Base-by-base conservation (phyloP, 2,329 filamentous ascomycete genomes). In the Endoconidiophora laricicola region DNA sequence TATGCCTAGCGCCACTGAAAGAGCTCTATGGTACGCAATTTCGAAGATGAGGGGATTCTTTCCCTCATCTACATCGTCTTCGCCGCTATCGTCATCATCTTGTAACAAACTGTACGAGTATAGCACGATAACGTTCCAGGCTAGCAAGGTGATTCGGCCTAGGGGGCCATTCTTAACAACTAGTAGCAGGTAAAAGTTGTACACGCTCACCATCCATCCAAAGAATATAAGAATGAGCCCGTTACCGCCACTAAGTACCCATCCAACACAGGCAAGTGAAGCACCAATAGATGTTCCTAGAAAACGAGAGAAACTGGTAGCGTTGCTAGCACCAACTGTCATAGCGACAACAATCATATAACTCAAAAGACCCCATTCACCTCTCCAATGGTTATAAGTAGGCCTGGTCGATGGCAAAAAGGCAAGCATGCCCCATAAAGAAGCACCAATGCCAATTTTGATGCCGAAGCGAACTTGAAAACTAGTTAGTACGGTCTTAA, bases 261-360 rank as follows among this genome's bases (percentile, higher is more conserved):
- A 98, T 44, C 83, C 78, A 9, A 83, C 56, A 29, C 88, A 72
- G 0, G 90, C 85, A 55, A 81, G 81, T 1, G 73, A 61, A 5
- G 86, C 87, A 16, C 91, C 91, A 37, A 93, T 70, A 33, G 86
- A 71, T 1, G 90, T 98, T 52, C 90, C 91, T 6, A 86, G 70
- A 60, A 96, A 90, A 57, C 91, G 80, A 45, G 88, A 79, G 59
- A 80, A 79, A 3, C 87, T 88, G 0, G 90, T 95, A 1, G 90
- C 94, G 63, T 96, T 98, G 22, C 87, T 86, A 6, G 91, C 87
- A 24, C 91, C 91, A 20, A 95, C 90, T 0, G 90, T 98, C 87
- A 95, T 96, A 37, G 85, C 87, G 61, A 88, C 94, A 22, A 98
- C 91, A 60, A 96, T 79, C 90, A 96, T 96, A 68, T 94, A 96